Evolutionary conservation across 1,284 basidiomycete species (phyloP).

Genomic region (Veloboletus limbatus): DNA sequence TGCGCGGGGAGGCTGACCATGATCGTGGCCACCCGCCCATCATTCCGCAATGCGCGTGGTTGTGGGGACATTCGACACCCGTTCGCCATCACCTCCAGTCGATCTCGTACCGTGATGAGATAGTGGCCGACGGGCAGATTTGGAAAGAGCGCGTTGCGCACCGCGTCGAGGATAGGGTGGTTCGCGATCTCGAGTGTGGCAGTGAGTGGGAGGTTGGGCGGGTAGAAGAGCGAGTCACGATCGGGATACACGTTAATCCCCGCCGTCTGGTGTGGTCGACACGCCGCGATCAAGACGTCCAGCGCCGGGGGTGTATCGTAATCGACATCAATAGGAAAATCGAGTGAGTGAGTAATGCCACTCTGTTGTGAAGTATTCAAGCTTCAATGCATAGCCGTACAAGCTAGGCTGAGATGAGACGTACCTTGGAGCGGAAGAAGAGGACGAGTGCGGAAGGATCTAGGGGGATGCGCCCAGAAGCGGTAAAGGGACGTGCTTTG

Average conservation of each 20-base stretch:
- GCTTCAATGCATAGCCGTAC: too few species aligned
- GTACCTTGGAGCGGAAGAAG: constrained; percentile 76
- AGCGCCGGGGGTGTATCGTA: constrained; percentile 74
- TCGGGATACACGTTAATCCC: constrained; percentile 54
- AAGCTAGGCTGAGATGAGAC: constrained; percentile 27
- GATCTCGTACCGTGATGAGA: constrained; percentile 64
- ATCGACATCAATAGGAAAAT: constrained; percentile 76
- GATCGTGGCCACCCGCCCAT: constrained; percentile 69
- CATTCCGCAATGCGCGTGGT: constrained; percentile 50
- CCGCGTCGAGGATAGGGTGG: constrained; percentile 74
- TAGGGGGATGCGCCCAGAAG: constrained; percentile 67
- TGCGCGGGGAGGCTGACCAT: constrained; percentile 70
- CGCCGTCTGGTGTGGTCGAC: constrained; percentile 59
- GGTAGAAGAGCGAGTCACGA: constrained; percentile 69
- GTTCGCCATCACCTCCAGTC: constrained; percentile 61
- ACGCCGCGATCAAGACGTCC: constrained; percentile 74
- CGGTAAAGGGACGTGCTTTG: constrained; percentile 61
- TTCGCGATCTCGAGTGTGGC: constrained; percentile 74
- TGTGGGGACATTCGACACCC: constrained; percentile 60
- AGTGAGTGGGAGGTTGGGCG: constrained; percentile 66
- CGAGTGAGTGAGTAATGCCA: constrained; percentile 73
- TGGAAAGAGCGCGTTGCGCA: constrained; percentile 68
- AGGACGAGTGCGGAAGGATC: constrained; percentile 65
- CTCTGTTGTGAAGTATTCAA: too few species aligned
- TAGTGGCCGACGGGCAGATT: constrained; percentile 64